A percentile compares a stretch with the other conserved stretches of the same genome.
phyloP scores from a whole-genome alignment of 495 filamentous ascomycete genomes.

The Neurospora cerealis region DNA sequence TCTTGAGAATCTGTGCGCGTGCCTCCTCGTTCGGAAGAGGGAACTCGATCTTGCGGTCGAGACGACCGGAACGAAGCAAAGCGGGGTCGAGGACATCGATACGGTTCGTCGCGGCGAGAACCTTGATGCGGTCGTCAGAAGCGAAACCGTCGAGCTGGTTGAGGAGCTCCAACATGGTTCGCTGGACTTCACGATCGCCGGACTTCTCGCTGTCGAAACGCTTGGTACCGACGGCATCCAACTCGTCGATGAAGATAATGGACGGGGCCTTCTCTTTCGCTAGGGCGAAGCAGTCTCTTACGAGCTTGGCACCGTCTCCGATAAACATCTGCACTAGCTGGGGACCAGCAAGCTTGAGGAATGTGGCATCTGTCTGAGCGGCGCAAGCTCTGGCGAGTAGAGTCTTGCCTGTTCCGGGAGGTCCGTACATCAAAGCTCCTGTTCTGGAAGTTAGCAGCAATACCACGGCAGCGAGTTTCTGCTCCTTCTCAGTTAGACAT shows the following conservation, averaged over 20 bases:
- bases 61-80: slow-evolving; percentile 81
- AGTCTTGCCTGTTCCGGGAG: slow-evolving; percentile 94
- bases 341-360: slow-evolving; percentile 95
- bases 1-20: slow-evolving; percentile 90
- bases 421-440: slow-evolving; percentile 98
- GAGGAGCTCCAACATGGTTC: slow-evolving; percentile 97
- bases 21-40: slow-evolving; percentile 98
- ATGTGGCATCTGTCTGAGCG: slow-evolving; percentile 96
- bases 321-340: slow-evolving; percentile 99
- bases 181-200: slow-evolving; percentile 94
- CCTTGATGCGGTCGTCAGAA: slow-evolving; percentile 98
- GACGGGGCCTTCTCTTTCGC: slow-evolving; percentile 97
- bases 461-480: background rate
- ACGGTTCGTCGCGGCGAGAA: slow-evolving; percentile 94
- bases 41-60: slow-evolving; percentile 99
- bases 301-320: slow-evolving; percentile 94
- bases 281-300: slow-evolving; percentile 92
- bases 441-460: background rate
- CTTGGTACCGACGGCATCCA: slow-evolving; percentile 95
- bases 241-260: slow-evolving; percentile 99
- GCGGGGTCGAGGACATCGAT: slow-evolving; percentile 96
- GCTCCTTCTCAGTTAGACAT: slow-evolving; percentile 11
- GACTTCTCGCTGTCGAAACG: slow-evolving; percentile 99
- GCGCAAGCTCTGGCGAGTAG: slow-evolving; percentile 95
- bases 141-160: slow-evolving; percentile 99